Evolutionary conservation across 768 basidiomycete genomes (phyloP).

Genomic region (Porpolomopsis calyptriformis): DNA sequence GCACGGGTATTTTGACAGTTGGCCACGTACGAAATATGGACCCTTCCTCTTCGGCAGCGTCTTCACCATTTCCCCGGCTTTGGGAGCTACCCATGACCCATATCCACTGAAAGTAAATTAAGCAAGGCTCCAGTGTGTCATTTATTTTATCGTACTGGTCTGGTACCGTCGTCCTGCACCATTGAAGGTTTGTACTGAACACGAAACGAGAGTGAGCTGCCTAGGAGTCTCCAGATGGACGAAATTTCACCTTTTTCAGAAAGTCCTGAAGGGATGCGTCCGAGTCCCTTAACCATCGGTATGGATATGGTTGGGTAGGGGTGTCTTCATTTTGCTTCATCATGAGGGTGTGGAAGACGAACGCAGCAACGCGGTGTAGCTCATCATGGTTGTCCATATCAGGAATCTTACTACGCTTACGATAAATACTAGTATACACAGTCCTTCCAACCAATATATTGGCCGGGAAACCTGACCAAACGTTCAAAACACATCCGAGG

Average conservation of each 20-base stretch:
- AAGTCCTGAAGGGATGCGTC: conserved; percentile 40
- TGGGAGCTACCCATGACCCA: conserved; percentile 36
- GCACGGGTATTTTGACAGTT: neutral
- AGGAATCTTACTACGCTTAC: neutral
- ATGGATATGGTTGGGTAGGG: conserved; percentile 33
- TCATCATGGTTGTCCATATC: neutral
- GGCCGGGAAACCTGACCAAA: too few species aligned
- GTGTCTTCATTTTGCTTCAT: conserved; percentile 30
- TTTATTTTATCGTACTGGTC: conserved; percentile 40
- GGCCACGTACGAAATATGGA: conserved; percentile 27
- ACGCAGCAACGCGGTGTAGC: neutral
- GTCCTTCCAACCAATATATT: too few species aligned
- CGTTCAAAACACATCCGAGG: too few species aligned
- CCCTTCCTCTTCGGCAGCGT: conserved; percentile 36
- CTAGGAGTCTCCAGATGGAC: neutral
- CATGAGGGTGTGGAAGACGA: conserved; percentile 18
- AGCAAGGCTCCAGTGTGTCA: neutral
- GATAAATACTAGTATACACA: too few species aligned
- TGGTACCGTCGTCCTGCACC: conserved; percentile 68
- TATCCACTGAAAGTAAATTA: conserved; percentile 43
- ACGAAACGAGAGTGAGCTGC: neutral
- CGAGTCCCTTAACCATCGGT: conserved; percentile 40
- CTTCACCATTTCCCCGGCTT: conserved; percentile 14
- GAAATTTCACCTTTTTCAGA: conserved; percentile 36
- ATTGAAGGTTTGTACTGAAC: conserved; percentile 62